Evolutionary conservation across 2,329 filamentous ascomycete genomes (phyloP).

Genomic region (Paecilomyces fulvus): DNA sequence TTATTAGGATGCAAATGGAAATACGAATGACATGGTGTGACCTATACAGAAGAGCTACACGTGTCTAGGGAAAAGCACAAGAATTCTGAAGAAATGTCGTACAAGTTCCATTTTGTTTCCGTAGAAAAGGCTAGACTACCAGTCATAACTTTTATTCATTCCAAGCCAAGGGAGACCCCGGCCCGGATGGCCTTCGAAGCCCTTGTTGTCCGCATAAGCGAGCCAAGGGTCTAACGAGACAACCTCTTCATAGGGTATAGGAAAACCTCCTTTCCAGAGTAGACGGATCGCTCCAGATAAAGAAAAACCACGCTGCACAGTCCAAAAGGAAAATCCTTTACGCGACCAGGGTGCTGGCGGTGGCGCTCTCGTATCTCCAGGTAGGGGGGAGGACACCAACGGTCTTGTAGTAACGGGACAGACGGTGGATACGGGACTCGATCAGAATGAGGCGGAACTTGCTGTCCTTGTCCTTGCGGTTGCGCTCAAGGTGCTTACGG

Average conservation of each 20-base stretch:
- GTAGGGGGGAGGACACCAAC: constrained; percentile 75
- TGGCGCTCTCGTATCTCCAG: constrained; percentile 98
- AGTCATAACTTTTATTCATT: background rate
- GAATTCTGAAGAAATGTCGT: background rate
- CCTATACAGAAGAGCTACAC: background rate
- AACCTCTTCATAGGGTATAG: background rate
- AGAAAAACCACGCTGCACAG: constrained; percentile 2
- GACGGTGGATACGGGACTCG: constrained; percentile 99
- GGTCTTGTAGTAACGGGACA: constrained; percentile 99
- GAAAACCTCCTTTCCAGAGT: constrained; percentile 10
- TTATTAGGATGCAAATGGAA: background rate
- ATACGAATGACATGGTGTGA: background rate
- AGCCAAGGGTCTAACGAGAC: background rate
- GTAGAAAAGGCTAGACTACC: background rate
- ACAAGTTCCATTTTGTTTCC: background rate
- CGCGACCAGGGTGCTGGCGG: constrained; percentile 86
- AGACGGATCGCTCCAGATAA: constrained; percentile 11
- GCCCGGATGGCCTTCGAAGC: background rate
- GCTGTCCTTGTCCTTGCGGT: constrained; percentile 99
- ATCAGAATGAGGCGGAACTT: constrained; percentile 99
- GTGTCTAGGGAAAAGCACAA: background rate
- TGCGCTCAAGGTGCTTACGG: constrained; percentile 99
- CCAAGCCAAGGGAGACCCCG: background rate
- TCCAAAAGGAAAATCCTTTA: constrained; percentile 44
- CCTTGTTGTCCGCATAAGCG: background rate